A percentile compares a stretch with the other conserved stretches of the same genome.
Conservation (phyloP, 169 alveolate genomes). For the Neospora caninum region DNA sequence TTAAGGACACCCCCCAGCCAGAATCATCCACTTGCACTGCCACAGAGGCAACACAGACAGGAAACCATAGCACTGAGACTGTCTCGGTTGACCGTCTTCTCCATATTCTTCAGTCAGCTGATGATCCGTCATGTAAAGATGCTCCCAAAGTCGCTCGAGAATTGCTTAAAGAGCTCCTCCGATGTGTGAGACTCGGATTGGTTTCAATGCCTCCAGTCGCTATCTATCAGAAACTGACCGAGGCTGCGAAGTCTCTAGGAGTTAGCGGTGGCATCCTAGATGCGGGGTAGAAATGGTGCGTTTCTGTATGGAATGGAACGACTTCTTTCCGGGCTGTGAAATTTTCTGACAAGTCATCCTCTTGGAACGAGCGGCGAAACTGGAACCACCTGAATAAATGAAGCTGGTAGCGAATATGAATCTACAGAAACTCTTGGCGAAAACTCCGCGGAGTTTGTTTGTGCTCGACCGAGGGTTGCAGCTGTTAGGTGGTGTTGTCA, state of each 20-base stretch:
- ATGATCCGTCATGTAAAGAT: neutral
- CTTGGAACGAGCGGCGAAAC: no score
- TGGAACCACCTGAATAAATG: no score
- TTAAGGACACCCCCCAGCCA: no score
- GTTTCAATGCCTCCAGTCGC: slow-evolving; percentile 15
- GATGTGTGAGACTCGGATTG: neutral
- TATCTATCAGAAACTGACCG: neutral
- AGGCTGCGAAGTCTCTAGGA: slow-evolving; percentile 26
- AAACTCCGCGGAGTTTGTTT: no score
- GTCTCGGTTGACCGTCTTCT: slow-evolving; percentile 14
- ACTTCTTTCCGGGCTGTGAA: neutral
- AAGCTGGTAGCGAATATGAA: no score
- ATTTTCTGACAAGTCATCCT: no score
- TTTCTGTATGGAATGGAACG: neutral
- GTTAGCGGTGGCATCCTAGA: neutral
- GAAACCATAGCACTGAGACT: neutral
- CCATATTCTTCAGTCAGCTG: neutral
- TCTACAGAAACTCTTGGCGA: no score
- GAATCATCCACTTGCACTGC: no score
- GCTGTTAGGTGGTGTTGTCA: no score
- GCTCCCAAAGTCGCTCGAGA: slow-evolving; percentile 25
- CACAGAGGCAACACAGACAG: no score
- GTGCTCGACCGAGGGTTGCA: no score
- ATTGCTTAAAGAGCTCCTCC: neutral
- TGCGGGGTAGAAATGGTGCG: neutral